Conservation (phyloP, 306 rosid species). For the Prunus fruticosa region DNA sequence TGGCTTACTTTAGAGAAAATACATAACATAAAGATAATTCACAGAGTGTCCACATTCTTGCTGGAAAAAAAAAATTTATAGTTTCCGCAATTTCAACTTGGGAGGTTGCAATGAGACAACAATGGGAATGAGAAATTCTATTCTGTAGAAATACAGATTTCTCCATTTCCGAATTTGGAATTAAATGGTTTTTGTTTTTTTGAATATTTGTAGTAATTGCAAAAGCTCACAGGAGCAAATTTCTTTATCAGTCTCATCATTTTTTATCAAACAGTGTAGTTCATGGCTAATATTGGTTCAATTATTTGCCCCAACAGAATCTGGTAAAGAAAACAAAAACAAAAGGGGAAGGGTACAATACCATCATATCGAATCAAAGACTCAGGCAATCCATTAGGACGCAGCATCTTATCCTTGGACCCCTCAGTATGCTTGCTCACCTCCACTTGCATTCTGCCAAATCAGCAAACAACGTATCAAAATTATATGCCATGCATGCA, state of each 20-base stretch:
- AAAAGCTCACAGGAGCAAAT: background rate
- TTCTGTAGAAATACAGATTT: background rate
- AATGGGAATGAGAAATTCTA: background rate
- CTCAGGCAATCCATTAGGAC: conserved; percentile 96
- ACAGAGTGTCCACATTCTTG: background rate
- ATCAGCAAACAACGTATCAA: conserved; percentile 12
- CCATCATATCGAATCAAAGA: conserved; percentile 95
- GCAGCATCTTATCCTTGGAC: conserved; percentile 76
- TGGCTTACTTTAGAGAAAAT: too few species aligned
- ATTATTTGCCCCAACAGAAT: background rate
- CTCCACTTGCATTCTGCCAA: conserved; percentile 92
- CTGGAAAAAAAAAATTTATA: background rate
- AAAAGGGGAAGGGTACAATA: conserved; percentile 22
- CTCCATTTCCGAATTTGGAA: background rate
- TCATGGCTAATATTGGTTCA: background rate
- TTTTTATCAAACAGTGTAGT: background rate
- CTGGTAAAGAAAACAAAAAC: background rate
- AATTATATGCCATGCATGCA: background rate
- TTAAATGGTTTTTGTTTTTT: background rate
- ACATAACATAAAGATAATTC: background rate
- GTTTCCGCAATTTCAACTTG: background rate
- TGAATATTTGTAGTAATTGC: background rate
- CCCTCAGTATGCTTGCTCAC: conserved; percentile 98
- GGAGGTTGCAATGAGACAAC: background rate
- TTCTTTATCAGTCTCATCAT: background rate